Base-by-base conservation (phyloP, 345 rosid genomes). In the Carallia pectinifolia region DNA sequence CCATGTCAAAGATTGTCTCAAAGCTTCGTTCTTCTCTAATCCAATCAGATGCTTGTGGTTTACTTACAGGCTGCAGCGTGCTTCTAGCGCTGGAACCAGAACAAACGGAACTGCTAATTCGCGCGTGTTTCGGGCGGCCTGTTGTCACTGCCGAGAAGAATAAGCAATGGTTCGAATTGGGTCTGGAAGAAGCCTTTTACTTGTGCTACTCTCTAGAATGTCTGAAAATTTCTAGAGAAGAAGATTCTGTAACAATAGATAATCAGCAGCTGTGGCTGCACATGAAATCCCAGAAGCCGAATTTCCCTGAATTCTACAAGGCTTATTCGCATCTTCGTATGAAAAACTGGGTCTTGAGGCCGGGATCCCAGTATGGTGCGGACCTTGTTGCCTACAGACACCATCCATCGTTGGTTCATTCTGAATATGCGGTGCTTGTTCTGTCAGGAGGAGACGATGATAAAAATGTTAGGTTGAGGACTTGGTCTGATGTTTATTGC, bases 171-270 rank as follows among this genome's bases (percentile, higher is more conserved):
- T 80, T 87, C 83, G 93, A 83, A 62, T 65, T 90, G 77, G 71
- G 85, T 38, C 67, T 86, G 75, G 99, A 92, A 77, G 99, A 95
- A 87, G 93, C 96, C 53, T 92, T 90, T 74, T 90, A 77, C 54
- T 70, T 90, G 68, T 68, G 78, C 29, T 71, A 81, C 82, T 76
- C 74, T 71, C 80, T 90, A 50, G 83, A 85, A 64, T 90, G 99
- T 86, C 80, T 95, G 64, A 80, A 73, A 67, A 78, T 92, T 72
- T 33, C 61, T 3, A 76, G 78, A 23, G 73, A 75, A 65, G 82
- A 79, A 59, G 70, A 75, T 38, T 62, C 48, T 74, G 68, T 58
- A 18, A 23, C 23, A 23, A 83, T 76, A 65, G 75, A 69, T 23
- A 72, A 66, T 71, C 82, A 58, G 18, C 88, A 82, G 52, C 66